Evolutionary conservation across 768 basidiomycete species (phyloP), one percentile per base, ranked within the genome.

Genomic region (Mycena maculata): DNA sequence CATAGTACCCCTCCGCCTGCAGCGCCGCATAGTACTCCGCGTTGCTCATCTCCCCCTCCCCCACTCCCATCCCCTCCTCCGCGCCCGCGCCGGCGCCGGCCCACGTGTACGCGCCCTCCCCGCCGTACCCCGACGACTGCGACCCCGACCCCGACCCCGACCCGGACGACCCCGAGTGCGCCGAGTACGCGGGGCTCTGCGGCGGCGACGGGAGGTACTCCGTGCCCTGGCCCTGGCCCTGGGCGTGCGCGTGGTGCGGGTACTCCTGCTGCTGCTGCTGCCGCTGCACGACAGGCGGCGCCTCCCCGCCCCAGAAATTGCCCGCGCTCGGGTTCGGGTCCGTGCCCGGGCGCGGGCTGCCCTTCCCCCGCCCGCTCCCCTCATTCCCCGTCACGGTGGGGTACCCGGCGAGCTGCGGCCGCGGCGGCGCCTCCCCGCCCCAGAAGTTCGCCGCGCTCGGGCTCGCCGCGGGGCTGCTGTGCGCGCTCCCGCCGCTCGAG

Each of bases 11-110:
- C 50, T 61, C 49, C 10, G 67, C 67, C 55, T 57, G 54, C 22
- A 68, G 8, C 50, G 67, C 56, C 10, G 67, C 67, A n/a, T 68
- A 68, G 20, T 68, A 68, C 67, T 68, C 38, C 50, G 56, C 67
- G 36, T 68, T 68, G 67, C 67, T 68, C 67, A 68, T 68, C 67
- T 63, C 67, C 47, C 27, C 9, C 30, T 2, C 18, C 36, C 22
- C 27, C 28, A 12, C 27, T 12, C 4, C 25, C 28, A 4, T 22
- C 49, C 11, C 18, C 48, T 28, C 39, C 55, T 28, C 27, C 27
- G 7, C n/a, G n/a, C n/a, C n/a, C n/a, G n/a, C n/a, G n/a, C n/a
- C n/a, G n/a, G n/a, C 41, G 16, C 18, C 31, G n/a, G 30, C 45
- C 41, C 39, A 27, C 13, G 25, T 6, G 8, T 44, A 22, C 39